Base-by-base conservation (phyloP, 306 rosid species). In the Sophora flavescens region DNA sequence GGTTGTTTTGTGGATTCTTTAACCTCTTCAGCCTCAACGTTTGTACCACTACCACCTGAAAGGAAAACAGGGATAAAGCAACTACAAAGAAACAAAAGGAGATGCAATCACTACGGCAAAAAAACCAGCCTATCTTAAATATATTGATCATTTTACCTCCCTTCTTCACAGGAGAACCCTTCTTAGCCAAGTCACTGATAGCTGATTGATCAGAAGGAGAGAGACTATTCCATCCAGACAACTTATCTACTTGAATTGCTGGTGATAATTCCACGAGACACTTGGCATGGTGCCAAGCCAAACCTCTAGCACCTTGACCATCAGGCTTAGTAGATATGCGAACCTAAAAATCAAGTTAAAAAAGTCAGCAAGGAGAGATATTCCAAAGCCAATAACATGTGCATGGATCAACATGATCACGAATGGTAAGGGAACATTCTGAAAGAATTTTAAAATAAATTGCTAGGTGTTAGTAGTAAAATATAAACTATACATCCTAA, bases 211-310 rank as follows among this genome's bases (percentile, higher is more conserved):
- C 96, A 83, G 97, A 78, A 52, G 77, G 59, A 48, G 97, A 82
- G 81, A 95, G 90, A 83, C 39, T 81, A 66, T 80, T 80, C 99
- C 97, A 95, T 76, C 99, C 97, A 63, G 93, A 45, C 76, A 95
- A 78, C 89, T 89, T 92, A 78, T 89, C 91, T 17, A 92, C 81
- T 72, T 88, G 72, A 42, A 86, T 80, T 69, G 93, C 84, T 52
- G 96, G 97, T 17, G 88, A 92, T 39, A 57, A 67, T 75, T 88
- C 96, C 84, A 95, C 6, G 79, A 86, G 87, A 81, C 99, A 95
- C 54, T 85, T 95, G 69, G 92, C 97, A 84, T 95, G 99, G 85
- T 92, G 87, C 99, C 99, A 95, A 70, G 87, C 80, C 87, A 92
- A 80, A 38, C 96, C 76, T 83, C 72, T 95, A 68, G 99, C 72